Evolutionary conservation across 768 basidiomycete genomes (phyloP).

Genomic region (Rhizopogon vinicolor): DNA sequence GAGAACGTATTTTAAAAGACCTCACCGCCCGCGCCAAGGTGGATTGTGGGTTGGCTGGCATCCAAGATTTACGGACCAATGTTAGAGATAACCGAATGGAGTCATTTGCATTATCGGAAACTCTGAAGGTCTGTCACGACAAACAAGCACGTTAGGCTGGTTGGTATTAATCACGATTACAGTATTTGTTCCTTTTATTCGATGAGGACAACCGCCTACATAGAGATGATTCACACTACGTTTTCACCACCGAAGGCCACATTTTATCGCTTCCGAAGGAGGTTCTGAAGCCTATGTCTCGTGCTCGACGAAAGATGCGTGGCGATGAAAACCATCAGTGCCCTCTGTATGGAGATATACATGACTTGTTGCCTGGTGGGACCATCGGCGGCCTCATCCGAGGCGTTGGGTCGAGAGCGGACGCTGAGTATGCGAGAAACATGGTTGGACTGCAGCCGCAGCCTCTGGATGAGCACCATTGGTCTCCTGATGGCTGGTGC

Average conservation of each 20-base stretch:
- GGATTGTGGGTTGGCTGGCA: slow-evolving; percentile 80
- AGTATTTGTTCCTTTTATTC: slow-evolving; percentile 94
- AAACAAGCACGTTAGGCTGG: background rate
- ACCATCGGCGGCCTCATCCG: slow-evolving; percentile 46
- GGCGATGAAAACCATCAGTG: slow-evolving; percentile 69
- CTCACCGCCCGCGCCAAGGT: slow-evolving; percentile 72
- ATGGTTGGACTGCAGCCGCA: slow-evolving; percentile 54
- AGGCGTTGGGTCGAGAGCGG: slow-evolving; percentile 68
- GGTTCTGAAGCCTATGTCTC: slow-evolving; percentile 52
- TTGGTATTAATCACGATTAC: slow-evolving; percentile 2
- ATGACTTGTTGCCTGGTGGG: slow-evolving; percentile 26
- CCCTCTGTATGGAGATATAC: slow-evolving; percentile 54
- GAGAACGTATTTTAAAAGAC: slow-evolving; percentile 78
- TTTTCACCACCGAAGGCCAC: slow-evolving; percentile 96
- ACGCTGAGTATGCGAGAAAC: slow-evolving; percentile 77
- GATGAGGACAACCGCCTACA: slow-evolving; percentile 79
- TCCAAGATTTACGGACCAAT: slow-evolving; percentile 74
- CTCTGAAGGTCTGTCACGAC: slow-evolving; percentile 61
- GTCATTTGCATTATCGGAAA: slow-evolving; percentile 91
- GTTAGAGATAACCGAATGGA: slow-evolving; percentile 94
- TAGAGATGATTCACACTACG: slow-evolving; percentile 75
- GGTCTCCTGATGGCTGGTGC: slow-evolving; percentile 75
- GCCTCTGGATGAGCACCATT: slow-evolving; percentile 47
- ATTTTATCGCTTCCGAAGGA: slow-evolving; percentile 61
- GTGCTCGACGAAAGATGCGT: slow-evolving; percentile 55